Base-by-base conservation (phyloP, 345 rosid genomes). In the Hibiscus syriacus region DNA sequence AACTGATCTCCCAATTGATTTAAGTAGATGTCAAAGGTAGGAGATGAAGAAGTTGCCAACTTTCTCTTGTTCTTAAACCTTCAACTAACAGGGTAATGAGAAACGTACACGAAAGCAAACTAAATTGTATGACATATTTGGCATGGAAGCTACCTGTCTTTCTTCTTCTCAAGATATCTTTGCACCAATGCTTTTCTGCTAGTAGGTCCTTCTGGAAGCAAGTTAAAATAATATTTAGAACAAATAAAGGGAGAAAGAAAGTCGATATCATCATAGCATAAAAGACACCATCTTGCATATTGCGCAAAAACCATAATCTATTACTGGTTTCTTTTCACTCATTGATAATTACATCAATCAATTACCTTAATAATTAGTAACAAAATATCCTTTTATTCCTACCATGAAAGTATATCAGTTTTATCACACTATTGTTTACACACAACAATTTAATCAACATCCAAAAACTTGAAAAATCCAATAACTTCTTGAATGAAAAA, bases 21-120 rank as follows among this genome's bases (percentile, higher is more conserved):
- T 52, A 61, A 30, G 64, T 61, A 69, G 56, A 73, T 20, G 67
- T 78, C 80, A 30, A 69, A 41, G 65, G 74, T 62, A 65, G 76
- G 48, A 39, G 80, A 77, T 38, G 80, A 70, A 64, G 81, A 73
- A 66, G 30, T 55, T 50, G 70, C 61, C 56, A 68, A 46, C 68
- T 75, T 81, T 75, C 74, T 78, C 80, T 81, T 81, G 74, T 75
- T 78, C 80, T 71, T 81, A 56, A 76, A 81, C 81, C 81, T 81
- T 81, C 84, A 81, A 68, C 84, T 81, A 81, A 75, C 80, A 81
- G 70, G 72, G 72, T 71, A 68, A 70, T 81, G 74, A 78, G 84
- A 66, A 61, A 48, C 19, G 56, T 57, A 36, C 58, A 25, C 20
- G 39, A 43, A 46, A n/a, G 20, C 61, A 69, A 55, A 53, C 56